Percentiles rank a stretch among this genome's conserved stretches.
These are phyloP conservation scores for Chrysanthemum lavandulifolium DNA, from an alignment of 129 eudicot species.

Conservation along the genomic window DNA sequence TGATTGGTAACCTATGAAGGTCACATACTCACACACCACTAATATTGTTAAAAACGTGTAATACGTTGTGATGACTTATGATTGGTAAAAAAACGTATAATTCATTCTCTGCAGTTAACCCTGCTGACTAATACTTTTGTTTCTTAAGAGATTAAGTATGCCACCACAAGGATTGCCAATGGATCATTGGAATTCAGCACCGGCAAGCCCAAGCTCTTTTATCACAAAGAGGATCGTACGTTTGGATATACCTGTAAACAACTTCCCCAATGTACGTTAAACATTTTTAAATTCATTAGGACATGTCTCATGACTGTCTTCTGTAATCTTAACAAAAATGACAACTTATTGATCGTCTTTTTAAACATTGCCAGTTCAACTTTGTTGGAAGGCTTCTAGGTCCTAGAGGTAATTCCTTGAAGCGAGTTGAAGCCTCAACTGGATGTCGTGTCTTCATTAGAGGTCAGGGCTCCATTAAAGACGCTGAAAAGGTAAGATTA, in stretches of 20 bases:
- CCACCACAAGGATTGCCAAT: slow-evolving; percentile 62
- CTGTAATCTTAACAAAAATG: slow-evolving; percentile 13
- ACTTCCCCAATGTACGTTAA: slow-evolving; percentile 80
- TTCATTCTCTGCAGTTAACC: background rate
- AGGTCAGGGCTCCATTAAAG: slow-evolving; percentile 32
- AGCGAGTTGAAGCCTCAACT: slow-evolving; percentile 31
- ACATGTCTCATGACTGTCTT: slow-evolving; percentile 1
- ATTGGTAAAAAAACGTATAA: background rate
- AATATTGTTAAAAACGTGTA: background rate
- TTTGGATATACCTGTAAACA: slow-evolving; percentile 80
- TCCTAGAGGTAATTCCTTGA: slow-evolving; percentile 31
- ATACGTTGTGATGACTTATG: background rate
- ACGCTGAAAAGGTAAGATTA: slow-evolving; percentile 15
- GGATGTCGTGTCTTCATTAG: slow-evolving; percentile 32
- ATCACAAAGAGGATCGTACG: slow-evolving; percentile 70
- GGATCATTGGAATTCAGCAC: slow-evolving; percentile 72
- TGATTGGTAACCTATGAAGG: background rate
- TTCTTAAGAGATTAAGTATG: slow-evolving; percentile 56
- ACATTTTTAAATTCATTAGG: background rate
- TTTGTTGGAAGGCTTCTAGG: slow-evolving; percentile 35
- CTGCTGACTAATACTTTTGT: background rate
- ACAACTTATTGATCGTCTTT: slow-evolving; percentile 9
- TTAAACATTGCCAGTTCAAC: slow-evolving; percentile 24
- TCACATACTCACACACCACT: background rate
- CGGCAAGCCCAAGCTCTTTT: slow-evolving; percentile 75